Evolutionary conservation across 2,329 filamentous ascomycete genomes (phyloP), one percentile per base, ranked within the genome.

Genomic region (Fusarium hostae): DNA sequence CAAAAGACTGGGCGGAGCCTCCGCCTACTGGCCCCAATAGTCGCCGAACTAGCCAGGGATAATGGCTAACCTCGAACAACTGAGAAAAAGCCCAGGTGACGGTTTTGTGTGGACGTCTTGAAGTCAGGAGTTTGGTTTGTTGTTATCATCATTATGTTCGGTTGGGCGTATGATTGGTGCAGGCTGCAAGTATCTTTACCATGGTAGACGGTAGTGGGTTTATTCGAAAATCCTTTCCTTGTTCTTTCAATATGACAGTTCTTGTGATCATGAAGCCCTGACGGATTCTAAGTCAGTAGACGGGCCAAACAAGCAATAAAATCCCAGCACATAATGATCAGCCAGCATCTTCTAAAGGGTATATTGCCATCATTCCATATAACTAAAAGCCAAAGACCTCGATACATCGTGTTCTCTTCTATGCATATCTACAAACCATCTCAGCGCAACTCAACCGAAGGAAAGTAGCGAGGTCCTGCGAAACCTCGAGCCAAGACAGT

Each of bases 401-500:
- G 11, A 26, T 37, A 56, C 16, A 28, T 43, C 24, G 28, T 28
- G 44, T 32, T 24, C 41, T 41, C 34, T 15, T 37, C 43, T 34
- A 6, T 55, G 37, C 24, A 22, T 28, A 30, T 20, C 22, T 44
- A 37, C 35, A 32, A 24, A 9, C 15, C 20, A 24, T 57, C 57
- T 79, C 72, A 93, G 70, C 88, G 84, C 73, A 91, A 78, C 47
- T 91, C 86, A 32, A 91, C 82, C 5, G 91, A 88, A 11, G 94
- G 93, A 77, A 97, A 96, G 80, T 91, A 97, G 66, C 95, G 88
- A 13, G 93, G 92, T 8, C 95, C 95, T 0, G 94, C 93, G 81
- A 91, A 98, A 0, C 95, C 95, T 76, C 92, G 91, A 3, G 91
- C 92, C 63, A 94, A 88, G 28, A 98, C 91, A 48, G 91, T 94